Evolutionary conservation across 805 yeast genomes (phyloP), one percentile per base, ranked within the genome.

Genomic region (Ogataea nitratoaversa): DNA sequence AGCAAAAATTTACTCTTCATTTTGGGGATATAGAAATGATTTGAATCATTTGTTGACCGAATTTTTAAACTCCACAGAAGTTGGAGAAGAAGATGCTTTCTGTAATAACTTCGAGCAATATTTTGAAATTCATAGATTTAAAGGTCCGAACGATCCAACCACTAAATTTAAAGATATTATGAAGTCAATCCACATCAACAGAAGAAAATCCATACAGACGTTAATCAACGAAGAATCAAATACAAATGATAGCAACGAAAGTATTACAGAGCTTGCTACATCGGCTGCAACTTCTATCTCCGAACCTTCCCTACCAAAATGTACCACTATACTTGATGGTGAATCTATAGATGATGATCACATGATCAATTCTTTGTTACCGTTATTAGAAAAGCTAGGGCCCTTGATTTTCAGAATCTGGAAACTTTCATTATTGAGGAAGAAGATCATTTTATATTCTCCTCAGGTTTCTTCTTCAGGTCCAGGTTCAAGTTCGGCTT

Each of bases 351-450:
- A 48, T 20, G 53, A 54, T 30, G 64, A 60, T 42, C 74, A 76
- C 52, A 78, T 74, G 62, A 60, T 74, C 14, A 60, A 71, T 23
- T 57, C 65, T n/a, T 58, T 79, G 16, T 67, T 74, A 1, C 57
- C 64, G 11, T 60, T 79, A 29, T 51, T 83, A 33, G 66, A 71
- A 22, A 53, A 58, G 2, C 61, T 79, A 37, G 90, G 95, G 0
- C 90, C 93, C 1, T 62, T 81, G 36, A 64, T 79, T 2, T 84
- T 82, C 53, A 73, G 68, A 30, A 56, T 82, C 4, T 85, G 82
- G 79, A 83, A 79, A 59, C 67, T 77, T 25, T 73, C 79, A 2
- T 59, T 85, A 30, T 53, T 82, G 25, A 63, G 93, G 16, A 72
- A 77, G 42, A 63, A 77, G 28, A 68, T 85, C 4, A 45, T 85